Evolutionary conservation across 306 rosid genomes (phyloP).

Genomic region (Vicia villosa): DNA sequence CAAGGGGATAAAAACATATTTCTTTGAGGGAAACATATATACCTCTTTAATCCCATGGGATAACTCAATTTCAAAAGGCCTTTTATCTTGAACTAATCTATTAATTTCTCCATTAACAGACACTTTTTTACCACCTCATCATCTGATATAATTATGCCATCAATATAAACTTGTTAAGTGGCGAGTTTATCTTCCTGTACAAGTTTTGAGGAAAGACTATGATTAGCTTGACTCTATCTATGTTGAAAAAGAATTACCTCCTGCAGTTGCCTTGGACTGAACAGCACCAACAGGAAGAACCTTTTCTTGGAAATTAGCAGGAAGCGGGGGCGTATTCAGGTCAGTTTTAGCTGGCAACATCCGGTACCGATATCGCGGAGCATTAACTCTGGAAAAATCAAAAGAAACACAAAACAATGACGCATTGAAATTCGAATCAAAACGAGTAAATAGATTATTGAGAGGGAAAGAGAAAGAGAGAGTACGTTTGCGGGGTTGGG

Average conservation of each 20-base stretch:
- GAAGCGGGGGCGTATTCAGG: slow-evolving; percentile 77
- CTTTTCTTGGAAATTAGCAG: slow-evolving; percentile 57
- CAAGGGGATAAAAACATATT: too few species aligned
- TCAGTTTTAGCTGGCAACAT: slow-evolving; percentile 94
- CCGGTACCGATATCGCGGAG: slow-evolving; percentile 90
- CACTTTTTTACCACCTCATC: too few species aligned
- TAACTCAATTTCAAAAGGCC: too few species aligned
- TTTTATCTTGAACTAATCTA: too few species aligned
- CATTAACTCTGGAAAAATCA: slow-evolving; percentile 57
- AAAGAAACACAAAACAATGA: neutral
- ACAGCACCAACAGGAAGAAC: slow-evolving; percentile 65
- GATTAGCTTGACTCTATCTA: too few species aligned
- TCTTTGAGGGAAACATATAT: too few species aligned
- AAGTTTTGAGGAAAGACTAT: too few species aligned
- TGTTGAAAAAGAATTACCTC: slow-evolving; percentile 51
- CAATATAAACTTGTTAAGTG: too few species aligned
- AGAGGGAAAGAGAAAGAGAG: slow-evolving; percentile 17
- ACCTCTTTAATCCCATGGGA: too few species aligned
- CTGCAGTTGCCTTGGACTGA: slow-evolving; percentile 60
- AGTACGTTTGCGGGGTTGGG: slow-evolving; percentile 68
- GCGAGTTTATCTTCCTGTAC: too few species aligned
- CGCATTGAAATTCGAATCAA: neutral
- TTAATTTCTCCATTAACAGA: too few species aligned
- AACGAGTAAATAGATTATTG: neutral
- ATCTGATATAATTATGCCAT: too few species aligned